phyloP scores from a whole-genome alignment of 495 filamentous ascomycete genomes.

The Zalerion maritima region DNA sequence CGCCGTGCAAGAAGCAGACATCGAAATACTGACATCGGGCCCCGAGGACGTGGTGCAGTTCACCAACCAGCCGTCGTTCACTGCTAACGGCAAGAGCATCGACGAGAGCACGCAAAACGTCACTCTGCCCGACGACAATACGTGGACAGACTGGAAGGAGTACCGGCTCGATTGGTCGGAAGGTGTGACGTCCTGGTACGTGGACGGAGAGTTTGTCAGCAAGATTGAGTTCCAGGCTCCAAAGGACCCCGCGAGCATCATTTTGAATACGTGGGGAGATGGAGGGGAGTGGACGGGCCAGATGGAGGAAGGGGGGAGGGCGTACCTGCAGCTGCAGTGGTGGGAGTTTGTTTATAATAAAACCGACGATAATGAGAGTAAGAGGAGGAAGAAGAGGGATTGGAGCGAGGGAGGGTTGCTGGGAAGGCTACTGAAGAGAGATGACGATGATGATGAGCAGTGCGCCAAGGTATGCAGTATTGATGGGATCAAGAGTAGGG shows the following conservation, averaged over 20 bases:
- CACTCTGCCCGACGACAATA: conserved; percentile 27
- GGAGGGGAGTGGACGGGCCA: conserved; percentile 61
- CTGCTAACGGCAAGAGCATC: conserved; percentile 27
- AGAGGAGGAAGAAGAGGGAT: conserved; percentile 2
- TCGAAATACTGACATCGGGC: conserved; percentile 57
- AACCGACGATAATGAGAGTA: conserved; percentile 12
- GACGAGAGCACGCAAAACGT: conserved; percentile 29
- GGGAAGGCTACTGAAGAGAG: conserved; percentile 5
- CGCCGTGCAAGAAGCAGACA: conserved; percentile 53
- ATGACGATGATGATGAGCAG: conserved; percentile 9
- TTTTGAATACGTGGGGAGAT: conserved; percentile 66
- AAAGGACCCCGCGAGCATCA: conserved; percentile 40
- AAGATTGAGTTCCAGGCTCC: conserved; percentile 50
- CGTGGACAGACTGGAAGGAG: conserved; percentile 55
- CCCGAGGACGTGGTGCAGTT: conserved; percentile 43
- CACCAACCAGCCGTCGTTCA: conserved; percentile 55
- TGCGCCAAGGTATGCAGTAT: conserved; percentile 35
- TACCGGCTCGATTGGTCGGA: conserved; percentile 62
- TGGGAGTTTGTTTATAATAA: conserved; percentile 59
- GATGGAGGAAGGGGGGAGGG: conserved; percentile 42
- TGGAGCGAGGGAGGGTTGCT: neutral
- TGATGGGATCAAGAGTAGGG: conserved; percentile 26
- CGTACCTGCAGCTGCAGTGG: conserved; percentile 58
- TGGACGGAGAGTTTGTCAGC: conserved; percentile 41
- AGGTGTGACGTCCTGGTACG: conserved; percentile 48